phyloP scores from a whole-genome alignment of 495 filamentous ascomycete species.

The Copromyces sp. region DNA sequence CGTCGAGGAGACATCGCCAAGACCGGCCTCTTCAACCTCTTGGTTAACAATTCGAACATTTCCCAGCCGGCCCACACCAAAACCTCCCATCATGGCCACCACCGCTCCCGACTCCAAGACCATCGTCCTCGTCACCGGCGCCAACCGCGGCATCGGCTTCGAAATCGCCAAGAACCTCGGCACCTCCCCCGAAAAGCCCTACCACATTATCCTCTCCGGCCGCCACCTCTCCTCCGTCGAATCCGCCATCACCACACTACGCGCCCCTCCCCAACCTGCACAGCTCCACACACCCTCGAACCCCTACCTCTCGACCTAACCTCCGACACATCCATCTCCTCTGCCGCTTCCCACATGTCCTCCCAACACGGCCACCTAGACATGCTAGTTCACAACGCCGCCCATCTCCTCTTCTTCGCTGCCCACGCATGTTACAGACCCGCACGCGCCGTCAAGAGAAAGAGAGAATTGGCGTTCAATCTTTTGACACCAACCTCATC shows the following conservation, averaged over 20 bases:
- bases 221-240: slow-evolving; percentile 14
- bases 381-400: slow-evolving; percentile 45
- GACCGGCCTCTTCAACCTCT: not conserved
- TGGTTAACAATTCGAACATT: not conserved
- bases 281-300: slow-evolving; percentile 7
- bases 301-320: slow-evolving; percentile 34
- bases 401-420: slow-evolving; percentile 10
- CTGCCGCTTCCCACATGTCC: slow-evolving; percentile 25
- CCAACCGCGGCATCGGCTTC: slow-evolving; percentile 40
- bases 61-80: not conserved
- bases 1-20: not conserved
- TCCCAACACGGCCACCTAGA: slow-evolving; percentile 36
- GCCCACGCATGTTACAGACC: not conserved
- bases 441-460: not conserved
- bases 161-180: slow-evolving; percentile 31
- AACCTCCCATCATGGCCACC: slow-evolving; percentile 5
- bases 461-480: slow-evolving; percentile 12
- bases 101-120: slow-evolving; percentile 1
- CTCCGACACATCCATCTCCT: slow-evolving; percentile 41
- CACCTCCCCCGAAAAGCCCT: slow-evolving; percentile 16
- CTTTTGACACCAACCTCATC: slow-evolving; percentile 35
- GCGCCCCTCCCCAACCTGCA: not conserved
- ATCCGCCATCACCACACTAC: slow-evolving; percentile 11
- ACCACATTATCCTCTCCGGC: slow-evolving; percentile 30
- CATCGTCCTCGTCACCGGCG: slow-evolving; percentile 38